phyloP scores from a whole-genome alignment of 73 alveolate species.

The Halteria grandinella region DNA sequence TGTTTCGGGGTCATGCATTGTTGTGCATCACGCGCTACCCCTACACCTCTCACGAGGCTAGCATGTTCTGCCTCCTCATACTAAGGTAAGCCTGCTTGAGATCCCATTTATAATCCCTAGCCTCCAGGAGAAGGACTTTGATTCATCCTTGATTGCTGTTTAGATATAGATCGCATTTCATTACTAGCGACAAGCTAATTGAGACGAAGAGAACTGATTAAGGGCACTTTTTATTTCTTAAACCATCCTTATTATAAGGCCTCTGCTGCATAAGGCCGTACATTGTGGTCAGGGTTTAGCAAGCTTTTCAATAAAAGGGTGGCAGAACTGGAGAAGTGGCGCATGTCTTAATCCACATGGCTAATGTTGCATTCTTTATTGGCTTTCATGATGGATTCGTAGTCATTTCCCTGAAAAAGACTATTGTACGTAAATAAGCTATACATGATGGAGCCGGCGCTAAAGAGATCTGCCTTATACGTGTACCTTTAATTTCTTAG shows the following conservation, averaged over 20 bases:
- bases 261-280: conserved; percentile 28
- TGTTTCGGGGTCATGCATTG: too few species aligned
- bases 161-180: too few species aligned
- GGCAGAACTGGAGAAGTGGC: too few species aligned
- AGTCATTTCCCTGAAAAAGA: conserved; percentile 21
- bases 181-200: too few species aligned
- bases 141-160: too few species aligned
- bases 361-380: conserved; percentile 5
- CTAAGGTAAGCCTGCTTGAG: too few species aligned
- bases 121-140: too few species aligned
- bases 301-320: background rate
- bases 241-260: conserved; percentile 52
- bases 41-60: too few species aligned
- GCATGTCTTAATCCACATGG: conserved; percentile 13
- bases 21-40: too few species aligned
- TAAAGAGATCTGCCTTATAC: conserved; percentile 38
- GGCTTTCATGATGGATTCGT: background rate
- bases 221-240: background rate
- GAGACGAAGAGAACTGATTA: too few species aligned
- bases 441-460: conserved; percentile 41
- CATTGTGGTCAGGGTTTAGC: background rate
- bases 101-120: too few species aligned
- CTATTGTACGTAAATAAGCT: conserved; percentile 9
- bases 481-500: conserved; percentile 17
- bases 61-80: too few species aligned